Conservation (phyloP, 805 yeast genomes). For the Candida succiphila region DNA sequence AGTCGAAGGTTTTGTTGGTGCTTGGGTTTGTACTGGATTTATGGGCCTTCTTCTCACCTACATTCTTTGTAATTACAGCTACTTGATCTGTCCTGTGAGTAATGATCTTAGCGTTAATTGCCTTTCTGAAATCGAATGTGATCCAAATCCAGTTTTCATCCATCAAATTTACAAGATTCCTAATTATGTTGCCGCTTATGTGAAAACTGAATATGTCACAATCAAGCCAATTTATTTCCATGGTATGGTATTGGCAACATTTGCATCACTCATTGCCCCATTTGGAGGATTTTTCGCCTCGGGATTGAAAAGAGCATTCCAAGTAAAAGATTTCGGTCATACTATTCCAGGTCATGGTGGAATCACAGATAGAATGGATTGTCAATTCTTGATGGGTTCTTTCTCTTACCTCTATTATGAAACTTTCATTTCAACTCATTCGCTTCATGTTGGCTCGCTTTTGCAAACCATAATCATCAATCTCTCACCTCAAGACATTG, state of each 20-base stretch:
- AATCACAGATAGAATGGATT: constrained; percentile 93
- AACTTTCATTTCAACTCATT: constrained; percentile 72
- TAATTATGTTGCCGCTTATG: constrained; percentile 41
- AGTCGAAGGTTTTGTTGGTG: constrained; percentile 94
- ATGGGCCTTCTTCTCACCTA: constrained; percentile 61
- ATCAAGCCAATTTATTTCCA: constrained; percentile 88
- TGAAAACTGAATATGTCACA: constrained; percentile 35
- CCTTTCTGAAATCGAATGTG: constrained; percentile 61
- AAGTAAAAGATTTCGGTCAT: constrained; percentile 89
- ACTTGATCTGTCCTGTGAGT: constrained; percentile 78
- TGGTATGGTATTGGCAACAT: constrained; percentile 75
- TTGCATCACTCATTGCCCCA: constrained; percentile 96
- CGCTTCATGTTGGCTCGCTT: constrained; percentile 63
- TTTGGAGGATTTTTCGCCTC: constrained; percentile 98
- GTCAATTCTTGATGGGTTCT: constrained; percentile 97
- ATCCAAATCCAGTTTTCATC: constrained; percentile 80
- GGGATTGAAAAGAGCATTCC: constrained; percentile 94
- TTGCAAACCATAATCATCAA: constrained; percentile 70
- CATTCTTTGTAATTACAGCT: constrained; percentile 53
- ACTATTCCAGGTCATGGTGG: constrained; percentile 99
- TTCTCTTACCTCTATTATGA: constrained; percentile 88
- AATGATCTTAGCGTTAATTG: constrained; percentile 52
- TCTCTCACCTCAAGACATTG: constrained; percentile 53
- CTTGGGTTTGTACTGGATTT: constrained; percentile 87
- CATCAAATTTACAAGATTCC: constrained; percentile 76